These are phyloP conservation scores for Trametes elegans DNA, from an alignment of 768 basidiomycete species.

Conservation along the genomic window DNA sequence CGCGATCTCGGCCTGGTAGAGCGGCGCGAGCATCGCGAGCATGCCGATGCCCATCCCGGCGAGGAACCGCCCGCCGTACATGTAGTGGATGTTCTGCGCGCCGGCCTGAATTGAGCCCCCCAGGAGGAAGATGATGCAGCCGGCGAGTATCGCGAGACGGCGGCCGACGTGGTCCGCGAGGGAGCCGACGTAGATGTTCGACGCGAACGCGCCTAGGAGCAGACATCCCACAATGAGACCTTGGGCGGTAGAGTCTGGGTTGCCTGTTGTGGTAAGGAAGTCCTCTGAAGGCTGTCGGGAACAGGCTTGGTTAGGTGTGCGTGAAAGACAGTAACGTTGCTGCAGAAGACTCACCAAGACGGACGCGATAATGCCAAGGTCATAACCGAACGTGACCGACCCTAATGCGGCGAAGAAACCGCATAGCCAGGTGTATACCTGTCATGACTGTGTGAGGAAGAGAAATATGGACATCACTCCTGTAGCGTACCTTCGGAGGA, in stretches of 20 bases:
- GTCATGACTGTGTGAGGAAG: background rate
- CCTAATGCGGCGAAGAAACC: constrained; percentile 43
- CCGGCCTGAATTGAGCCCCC: constrained; percentile 48
- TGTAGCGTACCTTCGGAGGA: constrained; percentile 9
- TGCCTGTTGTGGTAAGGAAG: constrained; percentile 20
- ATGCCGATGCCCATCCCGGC: constrained; percentile 45
- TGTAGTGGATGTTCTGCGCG: constrained; percentile 45
- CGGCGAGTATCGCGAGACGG: constrained; percentile 22
- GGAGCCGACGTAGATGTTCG: constrained; percentile 23
- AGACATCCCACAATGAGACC: constrained; percentile 26
- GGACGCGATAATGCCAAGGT: constrained; percentile 50
- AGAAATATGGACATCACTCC: background rate
- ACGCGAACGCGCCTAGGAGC: constrained; percentile 26
- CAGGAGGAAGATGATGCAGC: constrained; percentile 29
- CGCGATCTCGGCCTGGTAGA: constrained; percentile 61
- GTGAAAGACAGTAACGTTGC: no score
- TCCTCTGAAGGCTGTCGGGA: constrained; percentile 18
- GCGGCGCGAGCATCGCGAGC: constrained; percentile 47
- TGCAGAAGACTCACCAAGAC: constrained; percentile 29
- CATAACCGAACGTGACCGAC: constrained; percentile 45
- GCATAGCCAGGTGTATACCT: constrained; percentile 50
- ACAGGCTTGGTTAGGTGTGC: background rate
- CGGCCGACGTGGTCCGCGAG: constrained; percentile 24
- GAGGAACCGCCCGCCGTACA: constrained; percentile 51
- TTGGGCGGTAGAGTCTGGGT: constrained; percentile 21